Conservation (phyloP, 2,329 filamentous ascomycete genomes). For the Ophioceras dolichostomum region DNA sequence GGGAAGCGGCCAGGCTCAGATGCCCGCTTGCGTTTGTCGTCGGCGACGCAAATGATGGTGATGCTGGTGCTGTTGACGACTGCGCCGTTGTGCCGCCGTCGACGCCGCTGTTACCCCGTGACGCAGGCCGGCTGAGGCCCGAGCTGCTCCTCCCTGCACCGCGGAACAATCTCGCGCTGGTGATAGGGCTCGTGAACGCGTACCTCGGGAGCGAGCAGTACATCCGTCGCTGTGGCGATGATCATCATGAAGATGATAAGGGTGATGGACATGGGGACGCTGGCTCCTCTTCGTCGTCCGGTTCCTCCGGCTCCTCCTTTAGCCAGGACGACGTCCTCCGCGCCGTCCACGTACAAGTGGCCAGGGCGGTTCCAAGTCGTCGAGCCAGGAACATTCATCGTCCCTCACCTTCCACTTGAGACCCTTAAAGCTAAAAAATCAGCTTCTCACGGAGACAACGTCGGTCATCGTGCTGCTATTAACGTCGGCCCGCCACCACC, state of each 20-base stretch:
- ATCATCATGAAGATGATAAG: too few species aligned
- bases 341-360: background rate
- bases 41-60: too few species aligned
- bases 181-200: background rate
- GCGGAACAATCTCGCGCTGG: conserved; percentile 1
- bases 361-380: conserved; percentile 1
- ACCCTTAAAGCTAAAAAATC: too few species aligned
- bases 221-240: too few species aligned
- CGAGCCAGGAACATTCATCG: background rate
- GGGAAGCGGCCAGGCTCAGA: background rate
- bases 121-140: background rate
- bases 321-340: background rate
- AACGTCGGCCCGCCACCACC: too few species aligned
- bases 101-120: background rate
- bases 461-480: too few species aligned
- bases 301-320: background rate
- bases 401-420: too few species aligned
- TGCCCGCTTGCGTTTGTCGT: conserved; percentile 1
- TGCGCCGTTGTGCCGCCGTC: too few species aligned
- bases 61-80: too few species aligned
- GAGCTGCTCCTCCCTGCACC: background rate
- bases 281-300: too few species aligned
- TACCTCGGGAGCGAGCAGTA: background rate
- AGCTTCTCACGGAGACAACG: too few species aligned
- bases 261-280: too few species aligned